Evolutionary conservation across 139 green algal species (phyloP).

Genomic region (Pleodorina starrii): DNA sequence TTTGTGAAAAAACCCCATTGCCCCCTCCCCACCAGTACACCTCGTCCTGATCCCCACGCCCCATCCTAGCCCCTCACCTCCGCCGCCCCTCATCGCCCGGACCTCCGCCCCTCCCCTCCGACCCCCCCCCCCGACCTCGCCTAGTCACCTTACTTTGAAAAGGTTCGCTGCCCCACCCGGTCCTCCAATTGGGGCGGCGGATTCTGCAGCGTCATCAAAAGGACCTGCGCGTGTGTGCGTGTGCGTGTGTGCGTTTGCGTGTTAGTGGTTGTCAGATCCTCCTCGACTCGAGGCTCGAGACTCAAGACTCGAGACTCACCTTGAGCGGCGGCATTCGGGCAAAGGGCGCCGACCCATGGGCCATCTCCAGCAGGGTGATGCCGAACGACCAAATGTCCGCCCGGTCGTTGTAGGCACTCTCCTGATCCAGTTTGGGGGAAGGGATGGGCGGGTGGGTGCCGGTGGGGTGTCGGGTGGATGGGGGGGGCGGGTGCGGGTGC

Average conservation of each 20-base stretch:
- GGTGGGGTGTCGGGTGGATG: not conserved
- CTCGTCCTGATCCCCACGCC: no score
- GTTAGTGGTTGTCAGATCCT: no score
- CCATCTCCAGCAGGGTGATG: slow-evolving; percentile 98
- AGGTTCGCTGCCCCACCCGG: slow-evolving; percentile 25
- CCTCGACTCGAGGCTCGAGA: no score
- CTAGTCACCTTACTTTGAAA: slow-evolving; percentile 35
- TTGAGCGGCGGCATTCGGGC: slow-evolving; percentile 96
- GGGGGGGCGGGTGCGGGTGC: not conserved
- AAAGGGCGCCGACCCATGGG: slow-evolving; percentile 98
- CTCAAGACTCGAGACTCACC: slow-evolving; percentile 61
- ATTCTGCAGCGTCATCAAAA: slow-evolving; percentile 53
- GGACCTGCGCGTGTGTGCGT: slow-evolving; percentile 32
- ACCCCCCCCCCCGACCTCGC: no score
- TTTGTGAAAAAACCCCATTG: no score
- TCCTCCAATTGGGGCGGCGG: slow-evolving; percentile 49
- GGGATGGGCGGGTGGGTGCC: no score
- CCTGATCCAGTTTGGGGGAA: no score
- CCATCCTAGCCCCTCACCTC: no score
- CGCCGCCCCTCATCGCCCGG: no score
- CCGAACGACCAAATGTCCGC: slow-evolving; percentile 98
- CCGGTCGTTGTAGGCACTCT: slow-evolving; percentile 73
- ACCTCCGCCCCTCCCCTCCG: no score
- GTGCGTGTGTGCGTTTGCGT: not conserved
- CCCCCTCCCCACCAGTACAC: no score